Evolutionary conservation across 805 yeast genomes (phyloP).

Genomic region (Sungouiozyma ichnusensis): DNA sequence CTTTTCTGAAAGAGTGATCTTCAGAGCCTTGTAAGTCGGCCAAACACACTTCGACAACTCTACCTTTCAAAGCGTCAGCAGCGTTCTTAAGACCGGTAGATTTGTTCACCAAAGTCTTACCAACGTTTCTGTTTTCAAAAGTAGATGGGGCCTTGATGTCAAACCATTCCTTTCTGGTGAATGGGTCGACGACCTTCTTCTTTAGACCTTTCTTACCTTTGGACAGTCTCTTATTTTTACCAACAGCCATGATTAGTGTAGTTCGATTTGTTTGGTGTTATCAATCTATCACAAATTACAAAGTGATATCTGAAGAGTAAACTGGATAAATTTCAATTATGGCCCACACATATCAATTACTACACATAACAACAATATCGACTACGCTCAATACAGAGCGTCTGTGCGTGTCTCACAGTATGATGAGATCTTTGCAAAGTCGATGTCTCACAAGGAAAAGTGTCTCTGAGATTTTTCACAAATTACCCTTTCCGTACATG

Average conservation of each 20-base stretch:
- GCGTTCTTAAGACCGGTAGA: slow-evolving; percentile 97
- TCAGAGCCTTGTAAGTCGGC: slow-evolving; percentile 98
- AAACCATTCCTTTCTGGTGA: slow-evolving; percentile 98
- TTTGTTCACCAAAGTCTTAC: slow-evolving; percentile 96
- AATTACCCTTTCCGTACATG: not conserved
- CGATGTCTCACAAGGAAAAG: no score
- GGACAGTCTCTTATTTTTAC: slow-evolving; percentile 73
- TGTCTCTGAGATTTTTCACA: not conserved
- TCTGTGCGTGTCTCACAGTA: not conserved
- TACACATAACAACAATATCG: not conserved
- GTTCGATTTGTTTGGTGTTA: not conserved
- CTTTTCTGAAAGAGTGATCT: slow-evolving; percentile 96
- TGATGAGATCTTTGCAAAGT: no score
- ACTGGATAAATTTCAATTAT: no score
- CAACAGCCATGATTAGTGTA: slow-evolving; percentile 52
- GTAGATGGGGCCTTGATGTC: slow-evolving; percentile 98
- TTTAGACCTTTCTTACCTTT: slow-evolving; percentile 94
- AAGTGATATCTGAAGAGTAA: not conserved
- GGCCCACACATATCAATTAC: no score
- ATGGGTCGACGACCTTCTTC: slow-evolving; percentile 99
- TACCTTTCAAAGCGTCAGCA: slow-evolving; percentile 95
- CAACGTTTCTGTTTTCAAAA: slow-evolving; percentile 95
- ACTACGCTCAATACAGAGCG: not conserved
- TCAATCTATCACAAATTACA: not conserved
- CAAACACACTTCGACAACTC: slow-evolving; percentile 88